These are phyloP conservation scores for Acanthamoeba healyi DNA, from an alignment of 208 protist species.

Conservation along the genomic window DNA sequence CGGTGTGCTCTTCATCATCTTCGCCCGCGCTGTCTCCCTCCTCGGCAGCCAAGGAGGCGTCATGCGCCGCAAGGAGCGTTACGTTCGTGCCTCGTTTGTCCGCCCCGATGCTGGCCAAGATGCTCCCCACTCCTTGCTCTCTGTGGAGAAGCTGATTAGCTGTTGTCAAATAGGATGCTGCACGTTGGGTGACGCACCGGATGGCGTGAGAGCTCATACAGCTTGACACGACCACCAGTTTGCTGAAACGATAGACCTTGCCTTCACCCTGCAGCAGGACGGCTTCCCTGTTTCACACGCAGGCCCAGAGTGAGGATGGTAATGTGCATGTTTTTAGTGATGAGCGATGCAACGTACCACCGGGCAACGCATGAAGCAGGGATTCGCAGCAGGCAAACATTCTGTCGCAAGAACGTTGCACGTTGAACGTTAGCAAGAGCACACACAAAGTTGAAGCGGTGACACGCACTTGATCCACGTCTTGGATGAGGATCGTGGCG, in stretches of 20 bases:
- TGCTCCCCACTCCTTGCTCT: neutral
- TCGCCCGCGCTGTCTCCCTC: neutral
- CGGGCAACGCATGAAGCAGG: neutral
- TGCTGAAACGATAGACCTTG: slow-evolving; percentile 10
- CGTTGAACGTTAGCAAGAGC: neutral
- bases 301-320: too few relatives aligned
- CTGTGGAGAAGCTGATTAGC: too few relatives aligned
- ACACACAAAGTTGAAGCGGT: neutral
- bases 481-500: neutral
- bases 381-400: neutral
- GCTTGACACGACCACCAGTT: neutral
- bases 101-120: slow-evolving; percentile 3
- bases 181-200: neutral
- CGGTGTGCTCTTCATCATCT: neutral
- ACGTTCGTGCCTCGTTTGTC: neutral
- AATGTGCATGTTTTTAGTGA: neutral
- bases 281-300: neutral
- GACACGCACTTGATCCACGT: neutral
- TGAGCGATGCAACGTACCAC: neutral
- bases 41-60: neutral
- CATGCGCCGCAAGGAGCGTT: neutral
- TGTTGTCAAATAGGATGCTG: neutral
- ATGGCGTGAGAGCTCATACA: neutral
- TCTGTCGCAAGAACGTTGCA: neutral
- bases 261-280: neutral